phyloP scores from a whole-genome alignment of 257 asterid species.

The Fraxinus americana region DNA sequence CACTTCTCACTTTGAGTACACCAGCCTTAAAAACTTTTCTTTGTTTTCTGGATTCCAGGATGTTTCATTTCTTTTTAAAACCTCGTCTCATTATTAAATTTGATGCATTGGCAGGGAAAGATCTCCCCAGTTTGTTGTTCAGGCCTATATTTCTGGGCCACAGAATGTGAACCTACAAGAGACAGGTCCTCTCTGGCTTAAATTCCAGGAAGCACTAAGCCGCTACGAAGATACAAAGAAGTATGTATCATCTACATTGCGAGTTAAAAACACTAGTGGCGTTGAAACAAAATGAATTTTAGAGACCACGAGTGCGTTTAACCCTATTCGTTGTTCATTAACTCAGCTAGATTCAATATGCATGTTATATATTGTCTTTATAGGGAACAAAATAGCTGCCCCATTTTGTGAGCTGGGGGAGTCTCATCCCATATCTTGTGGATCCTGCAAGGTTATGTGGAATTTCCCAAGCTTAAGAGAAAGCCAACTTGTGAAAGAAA shows the following conservation, averaged over 20 bases:
- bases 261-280: background rate
- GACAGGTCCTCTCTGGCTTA: conserved; percentile 61
- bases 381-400: conserved; percentile 63
- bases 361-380: conserved; percentile 10
- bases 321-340: background rate
- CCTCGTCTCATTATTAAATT: background rate
- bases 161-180: conserved; percentile 77
- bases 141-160: conserved; percentile 87
- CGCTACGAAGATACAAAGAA: conserved; percentile 53
- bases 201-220: conserved; percentile 63
- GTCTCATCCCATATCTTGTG: conserved; percentile 13
- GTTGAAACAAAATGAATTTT: background rate
- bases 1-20: background rate
- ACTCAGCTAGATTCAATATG: background rate
- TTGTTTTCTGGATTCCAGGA: background rate
- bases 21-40: background rate
- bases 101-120: conserved; percentile 57
- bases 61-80: background rate
- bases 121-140: conserved; percentile 70
- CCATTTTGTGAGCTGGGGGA: conserved; percentile 54
- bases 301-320: background rate
- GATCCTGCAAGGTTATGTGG: conserved; percentile 9
- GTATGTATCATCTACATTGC: conserved; percentile 34
- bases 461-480: background rate
- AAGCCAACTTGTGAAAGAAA: background rate